Conservation (phyloP, 2,329 filamentous ascomycete genomes). For the Endothia cerciana region DNA sequence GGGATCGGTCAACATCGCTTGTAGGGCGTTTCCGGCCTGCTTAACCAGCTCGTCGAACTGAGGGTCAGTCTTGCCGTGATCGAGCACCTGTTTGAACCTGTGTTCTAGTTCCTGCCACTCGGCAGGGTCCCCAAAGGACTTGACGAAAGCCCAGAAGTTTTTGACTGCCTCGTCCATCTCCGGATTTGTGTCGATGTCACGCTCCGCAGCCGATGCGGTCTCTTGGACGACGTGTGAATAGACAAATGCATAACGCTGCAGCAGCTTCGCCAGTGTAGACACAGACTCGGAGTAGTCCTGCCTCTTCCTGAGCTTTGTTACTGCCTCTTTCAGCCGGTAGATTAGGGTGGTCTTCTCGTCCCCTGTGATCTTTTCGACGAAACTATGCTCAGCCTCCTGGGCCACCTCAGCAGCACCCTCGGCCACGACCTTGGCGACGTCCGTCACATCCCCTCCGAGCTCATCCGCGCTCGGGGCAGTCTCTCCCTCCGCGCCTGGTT, state of each 20-base stretch:
- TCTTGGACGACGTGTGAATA: constrained; percentile 77
- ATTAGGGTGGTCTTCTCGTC: constrained; percentile 75
- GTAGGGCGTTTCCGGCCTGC: constrained; percentile 73
- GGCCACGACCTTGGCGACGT: constrained; percentile 57
- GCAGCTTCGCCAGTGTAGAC: constrained; percentile 72
- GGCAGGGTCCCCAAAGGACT: constrained; percentile 73
- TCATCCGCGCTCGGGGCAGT: constrained; percentile 62
- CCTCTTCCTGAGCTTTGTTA: constrained; percentile 73
- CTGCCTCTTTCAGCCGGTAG: constrained; percentile 74
- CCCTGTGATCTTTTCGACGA: constrained; percentile 73
- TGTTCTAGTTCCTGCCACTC: constrained; percentile 78
- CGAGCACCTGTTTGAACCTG: constrained; percentile 70
- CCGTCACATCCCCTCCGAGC: constrained; percentile 59
- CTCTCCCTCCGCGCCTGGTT: constrained; percentile 52
- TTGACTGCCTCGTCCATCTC: constrained; percentile 75
- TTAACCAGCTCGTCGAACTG: constrained; percentile 80
- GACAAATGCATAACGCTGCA: constrained; percentile 76
- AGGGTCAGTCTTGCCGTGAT: constrained; percentile 75
- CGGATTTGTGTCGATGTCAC: constrained; percentile 73
- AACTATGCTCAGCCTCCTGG: constrained; percentile 67
- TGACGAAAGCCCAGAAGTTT: constrained; percentile 81
- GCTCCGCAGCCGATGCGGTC: constrained; percentile 66
- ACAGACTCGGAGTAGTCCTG: constrained; percentile 87
- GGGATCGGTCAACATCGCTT: constrained; percentile 83
- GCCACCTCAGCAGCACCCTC: constrained; percentile 59